phyloP scores from a whole-genome alignment of 179 eudicot genomes.

The Beta macrorhiza region DNA sequence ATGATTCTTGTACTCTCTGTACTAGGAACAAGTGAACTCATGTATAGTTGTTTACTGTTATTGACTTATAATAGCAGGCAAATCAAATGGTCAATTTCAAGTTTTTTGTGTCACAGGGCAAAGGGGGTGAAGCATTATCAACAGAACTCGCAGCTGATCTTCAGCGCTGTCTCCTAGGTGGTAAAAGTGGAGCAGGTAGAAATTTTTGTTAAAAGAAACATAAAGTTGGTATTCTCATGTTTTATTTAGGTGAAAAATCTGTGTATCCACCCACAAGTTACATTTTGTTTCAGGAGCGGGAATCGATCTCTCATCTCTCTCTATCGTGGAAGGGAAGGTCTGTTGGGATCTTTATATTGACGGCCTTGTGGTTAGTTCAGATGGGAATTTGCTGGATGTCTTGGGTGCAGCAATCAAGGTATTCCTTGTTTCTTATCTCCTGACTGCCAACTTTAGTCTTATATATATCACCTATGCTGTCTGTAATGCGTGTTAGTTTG shows the following conservation, averaged over 20 bases:
- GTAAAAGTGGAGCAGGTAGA: slow-evolving; percentile 60
- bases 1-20: no score
- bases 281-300: slow-evolving; percentile 65
- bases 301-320: slow-evolving; percentile 79
- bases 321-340: slow-evolving; percentile 73
- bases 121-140: slow-evolving; percentile 92
- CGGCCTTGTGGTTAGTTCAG: slow-evolving; percentile 82
- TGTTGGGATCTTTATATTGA: slow-evolving; percentile 98
- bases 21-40: not conserved
- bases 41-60: not conserved
- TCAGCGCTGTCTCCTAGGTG: slow-evolving; percentile 77
- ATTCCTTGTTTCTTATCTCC: slow-evolving; percentile 3
- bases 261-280: not conserved
- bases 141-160: slow-evolving; percentile 74
- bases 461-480: not conserved
- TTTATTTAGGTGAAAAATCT: not conserved
- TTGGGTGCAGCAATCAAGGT: slow-evolving; percentile 98
- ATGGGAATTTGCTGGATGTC: slow-evolving; percentile 93
- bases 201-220: not conserved
- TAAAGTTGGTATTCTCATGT: not conserved
- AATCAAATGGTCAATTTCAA: no score
- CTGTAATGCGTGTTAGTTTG: not conserved
- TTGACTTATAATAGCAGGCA: not conserved
- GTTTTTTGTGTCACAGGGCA: slow-evolving; percentile 49
- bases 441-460: not conserved